A percentile compares a stretch with the other conserved stretches of the same genome.
Conservation (phyloP, 2,329 filamentous ascomycete genomes). For the Dothistroma septosporum region DNA sequence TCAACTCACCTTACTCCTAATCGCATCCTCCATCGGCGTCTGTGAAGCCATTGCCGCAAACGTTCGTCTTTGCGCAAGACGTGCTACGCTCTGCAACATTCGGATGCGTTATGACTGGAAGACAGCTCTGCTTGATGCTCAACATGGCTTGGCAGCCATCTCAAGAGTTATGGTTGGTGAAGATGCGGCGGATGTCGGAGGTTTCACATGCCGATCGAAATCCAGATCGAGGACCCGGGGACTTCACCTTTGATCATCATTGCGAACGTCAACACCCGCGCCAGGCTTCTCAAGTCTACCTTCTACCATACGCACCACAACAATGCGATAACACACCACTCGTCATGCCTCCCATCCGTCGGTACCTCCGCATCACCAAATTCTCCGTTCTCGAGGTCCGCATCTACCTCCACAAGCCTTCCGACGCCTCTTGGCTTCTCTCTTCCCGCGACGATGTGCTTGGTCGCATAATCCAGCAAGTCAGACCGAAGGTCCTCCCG, state of each 20-base stretch:
- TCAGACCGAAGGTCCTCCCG: constrained; percentile 80
- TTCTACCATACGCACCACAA: constrained; percentile 29
- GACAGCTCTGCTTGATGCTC: constrained; percentile 10
- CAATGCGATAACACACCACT: constrained; percentile 26
- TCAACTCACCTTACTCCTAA: constrained; percentile 67
- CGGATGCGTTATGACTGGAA: background rate
- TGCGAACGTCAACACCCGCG: background rate
- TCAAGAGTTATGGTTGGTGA: background rate
- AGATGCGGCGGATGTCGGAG: background rate
- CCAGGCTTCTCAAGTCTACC: background rate
- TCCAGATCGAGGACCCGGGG: background rate
- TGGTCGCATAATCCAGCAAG: constrained; percentile 74
- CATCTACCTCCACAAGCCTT: constrained; percentile 90
- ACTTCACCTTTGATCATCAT: background rate
- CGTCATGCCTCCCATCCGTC: constrained; percentile 77
- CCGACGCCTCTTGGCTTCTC: constrained; percentile 78
- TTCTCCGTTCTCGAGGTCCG: constrained; percentile 94
- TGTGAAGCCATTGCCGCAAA: constrained; percentile 43
- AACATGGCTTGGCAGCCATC: background rate
- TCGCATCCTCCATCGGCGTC: constrained; percentile 79
- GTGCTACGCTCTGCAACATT: constrained; percentile 8
- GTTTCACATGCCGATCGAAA: constrained; percentile 7
- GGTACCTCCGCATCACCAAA: constrained; percentile 87
- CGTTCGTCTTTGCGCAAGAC: constrained; percentile 8
- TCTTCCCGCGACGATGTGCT: constrained; percentile 71